phyloP scores from a whole-genome alignment of 2,329 filamentous ascomycete genomes.

The Penicillium aurantiogriseum region DNA sequence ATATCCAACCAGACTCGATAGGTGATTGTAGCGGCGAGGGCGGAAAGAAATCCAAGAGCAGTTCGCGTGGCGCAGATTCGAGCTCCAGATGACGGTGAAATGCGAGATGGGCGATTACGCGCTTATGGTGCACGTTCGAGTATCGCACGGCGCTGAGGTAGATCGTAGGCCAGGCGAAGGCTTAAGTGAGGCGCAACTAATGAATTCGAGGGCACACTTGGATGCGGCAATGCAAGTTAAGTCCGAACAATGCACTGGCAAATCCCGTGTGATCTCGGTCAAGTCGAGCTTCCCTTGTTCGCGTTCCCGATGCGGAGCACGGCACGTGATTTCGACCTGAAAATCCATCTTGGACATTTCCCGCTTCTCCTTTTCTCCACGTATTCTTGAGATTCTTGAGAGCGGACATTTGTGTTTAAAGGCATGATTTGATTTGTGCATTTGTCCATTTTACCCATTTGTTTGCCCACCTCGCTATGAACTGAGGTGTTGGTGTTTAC shows the following conservation, averaged over 20 bases:
- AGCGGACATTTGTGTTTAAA: neutral
- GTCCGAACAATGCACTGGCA: constrained; percentile 2
- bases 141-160: neutral
- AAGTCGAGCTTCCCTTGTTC: constrained; percentile 16
- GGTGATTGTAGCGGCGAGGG: constrained; percentile 2
- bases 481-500: constrained; percentile 9
- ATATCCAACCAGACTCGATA: constrained; percentile 35
- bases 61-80: neutral
- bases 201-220: neutral
- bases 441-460: constrained; percentile 2
- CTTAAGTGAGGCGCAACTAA: neutral
- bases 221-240: neutral
- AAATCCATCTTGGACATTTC: constrained; percentile 20
- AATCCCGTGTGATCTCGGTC: neutral
- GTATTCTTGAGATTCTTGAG: neutral
- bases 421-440: constrained; percentile 9
- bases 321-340: constrained; percentile 22
- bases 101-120: constrained; percentile 2
- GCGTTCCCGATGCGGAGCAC: constrained; percentile 25
- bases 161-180: neutral
- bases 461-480: neutral
- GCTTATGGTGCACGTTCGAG: neutral
- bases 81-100: neutral
- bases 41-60: neutral
- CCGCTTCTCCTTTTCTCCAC: constrained; percentile 6